Evolutionary conservation across 192 early-diverging fungal species (phyloP).

Genomic region (Funneliformis mosseae): DNA sequence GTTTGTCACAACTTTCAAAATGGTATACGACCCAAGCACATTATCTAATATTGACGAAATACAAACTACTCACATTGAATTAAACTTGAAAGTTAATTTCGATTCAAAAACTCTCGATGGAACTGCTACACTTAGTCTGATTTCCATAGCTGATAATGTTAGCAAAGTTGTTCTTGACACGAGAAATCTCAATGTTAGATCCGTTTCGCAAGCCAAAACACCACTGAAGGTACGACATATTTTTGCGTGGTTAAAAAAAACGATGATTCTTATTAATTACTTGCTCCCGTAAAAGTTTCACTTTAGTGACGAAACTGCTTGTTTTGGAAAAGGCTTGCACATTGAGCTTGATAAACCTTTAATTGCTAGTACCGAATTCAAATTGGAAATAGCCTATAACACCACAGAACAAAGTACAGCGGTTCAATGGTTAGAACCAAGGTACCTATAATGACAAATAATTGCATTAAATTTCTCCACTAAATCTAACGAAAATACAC

Average conservation of each 20-base stretch:
- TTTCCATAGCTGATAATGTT: constrained; percentile 55
- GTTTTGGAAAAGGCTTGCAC: constrained; percentile 73
- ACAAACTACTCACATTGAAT: constrained; percentile 72
- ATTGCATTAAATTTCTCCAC: not conserved
- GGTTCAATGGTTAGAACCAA: constrained; percentile 87
- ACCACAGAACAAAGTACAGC: constrained; percentile 86
- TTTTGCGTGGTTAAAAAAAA: not conserved
- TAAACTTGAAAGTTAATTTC: constrained; percentile 82
- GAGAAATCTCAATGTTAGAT: constrained; percentile 58
- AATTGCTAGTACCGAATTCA: constrained; percentile 50
- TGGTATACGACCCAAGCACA: constrained; percentile 77
- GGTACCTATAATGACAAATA: constrained; percentile 39
- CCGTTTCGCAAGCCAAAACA: constrained; percentile 37
- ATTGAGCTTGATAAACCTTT: constrained; percentile 58
- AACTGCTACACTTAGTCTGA: constrained; percentile 62
- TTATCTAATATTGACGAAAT: constrained; percentile 79
- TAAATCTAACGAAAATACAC: not conserved
- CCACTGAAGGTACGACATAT: constrained; percentile 26
- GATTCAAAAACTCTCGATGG: constrained; percentile 66
- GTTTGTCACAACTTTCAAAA: not conserved
- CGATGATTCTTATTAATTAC: not conserved
- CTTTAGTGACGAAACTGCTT: constrained; percentile 57
- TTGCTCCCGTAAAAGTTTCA: constrained; percentile 42
- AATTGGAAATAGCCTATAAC: constrained; percentile 70
- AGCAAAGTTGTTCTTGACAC: constrained; percentile 72